Percentiles rank a stretch among this genome's conserved stretches.
Evolutionary conservation across 2,329 filamentous ascomycete genomes (phyloP).

Genomic region (Plectosphaerella plurivora): DNA sequence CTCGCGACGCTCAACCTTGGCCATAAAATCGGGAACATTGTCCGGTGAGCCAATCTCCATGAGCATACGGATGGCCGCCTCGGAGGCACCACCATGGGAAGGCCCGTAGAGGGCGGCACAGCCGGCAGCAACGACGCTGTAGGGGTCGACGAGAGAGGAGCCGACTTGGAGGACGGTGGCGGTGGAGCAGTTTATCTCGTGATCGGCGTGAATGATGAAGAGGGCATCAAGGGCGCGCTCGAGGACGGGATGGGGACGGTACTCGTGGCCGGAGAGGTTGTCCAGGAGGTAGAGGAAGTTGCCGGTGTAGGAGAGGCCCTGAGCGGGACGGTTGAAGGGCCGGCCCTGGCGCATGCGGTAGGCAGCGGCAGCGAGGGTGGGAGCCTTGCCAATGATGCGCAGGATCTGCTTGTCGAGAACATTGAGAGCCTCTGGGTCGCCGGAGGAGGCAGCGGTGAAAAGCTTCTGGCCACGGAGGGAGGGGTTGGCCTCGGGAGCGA

Average conservation of each 20-base stretch:
- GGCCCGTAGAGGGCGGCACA: slow-evolving; percentile 52
- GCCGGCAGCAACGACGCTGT: slow-evolving; percentile 45
- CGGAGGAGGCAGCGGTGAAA: slow-evolving; percentile 39
- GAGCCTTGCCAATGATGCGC: slow-evolving; percentile 46
- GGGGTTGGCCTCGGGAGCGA: slow-evolving; percentile 45
- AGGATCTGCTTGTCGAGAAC: slow-evolving; percentile 48
- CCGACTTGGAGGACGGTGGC: slow-evolving; percentile 53
- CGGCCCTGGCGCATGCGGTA: slow-evolving; percentile 50
- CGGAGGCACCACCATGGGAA: slow-evolving; percentile 55
- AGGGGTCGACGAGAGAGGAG: slow-evolving; percentile 51
- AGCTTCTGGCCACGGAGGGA: slow-evolving; percentile 45
- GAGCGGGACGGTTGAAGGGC: slow-evolving; percentile 43
- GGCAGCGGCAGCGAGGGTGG: slow-evolving; percentile 43
- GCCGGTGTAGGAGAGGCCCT: slow-evolving; percentile 45
- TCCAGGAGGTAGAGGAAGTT: slow-evolving; percentile 53
- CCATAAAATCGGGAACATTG: slow-evolving; percentile 45
- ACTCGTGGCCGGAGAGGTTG: slow-evolving; percentile 40
- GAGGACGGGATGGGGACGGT: slow-evolving; percentile 42
- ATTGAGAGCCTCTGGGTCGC: slow-evolving; percentile 33
- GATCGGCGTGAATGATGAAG: slow-evolving; percentile 53
- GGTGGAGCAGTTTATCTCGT: slow-evolving; percentile 55
- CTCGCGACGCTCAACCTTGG: slow-evolving; percentile 44
- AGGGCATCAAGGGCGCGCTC: slow-evolving; percentile 47
- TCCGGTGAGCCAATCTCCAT: slow-evolving; percentile 45
- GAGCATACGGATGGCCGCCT: slow-evolving; percentile 50